A percentile compares a stretch with the other conserved stretches of the same genome.
Conservation (phyloP, 345 rosid genomes). For the Clausena lansium region DNA sequence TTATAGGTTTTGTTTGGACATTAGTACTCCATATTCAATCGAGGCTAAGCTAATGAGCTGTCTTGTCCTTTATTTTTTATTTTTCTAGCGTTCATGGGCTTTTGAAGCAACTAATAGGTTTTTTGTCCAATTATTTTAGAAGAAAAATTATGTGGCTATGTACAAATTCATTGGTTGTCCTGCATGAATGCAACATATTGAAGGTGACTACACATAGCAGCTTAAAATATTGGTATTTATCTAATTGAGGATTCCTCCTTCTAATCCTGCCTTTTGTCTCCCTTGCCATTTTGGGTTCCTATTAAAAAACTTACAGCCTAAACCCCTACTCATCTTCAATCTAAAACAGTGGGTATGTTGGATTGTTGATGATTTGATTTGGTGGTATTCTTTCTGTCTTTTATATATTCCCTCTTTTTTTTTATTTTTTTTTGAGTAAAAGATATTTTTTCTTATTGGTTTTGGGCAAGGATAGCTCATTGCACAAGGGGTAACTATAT, state of each 20-base stretch:
- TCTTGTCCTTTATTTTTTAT: slow-evolving; percentile 12
- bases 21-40: slow-evolving; percentile 18
- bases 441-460: not conserved
- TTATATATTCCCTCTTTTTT: not conserved
- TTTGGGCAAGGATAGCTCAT: not conserved
- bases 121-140: slow-evolving; percentile 24
- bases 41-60: slow-evolving; percentile 40
- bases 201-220: slow-evolving; percentile 38
- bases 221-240: slow-evolving; percentile 35
- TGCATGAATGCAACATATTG: slow-evolving; percentile 42
- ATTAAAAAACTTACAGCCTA: slow-evolving; percentile 3
- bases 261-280: slow-evolving; percentile 36
- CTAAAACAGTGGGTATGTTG: slow-evolving; percentile 1
- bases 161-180: slow-evolving; percentile 43
- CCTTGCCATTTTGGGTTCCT: slow-evolving; percentile 34
- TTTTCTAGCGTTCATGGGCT: slow-evolving; percentile 5
- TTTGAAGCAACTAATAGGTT: slow-evolving; percentile 1
- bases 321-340: slow-evolving; percentile 23
- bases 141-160: slow-evolving; percentile 26
- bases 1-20: slow-evolving; percentile 31
- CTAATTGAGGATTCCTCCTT: slow-evolving; percentile 35
- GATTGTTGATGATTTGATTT: not conserved
- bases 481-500: not conserved
- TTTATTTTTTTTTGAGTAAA: no score
- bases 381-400: not conserved